phyloP scores from a whole-genome alignment of 2,329 filamentous ascomycete species.

The Fusarium falciforme region DNA sequence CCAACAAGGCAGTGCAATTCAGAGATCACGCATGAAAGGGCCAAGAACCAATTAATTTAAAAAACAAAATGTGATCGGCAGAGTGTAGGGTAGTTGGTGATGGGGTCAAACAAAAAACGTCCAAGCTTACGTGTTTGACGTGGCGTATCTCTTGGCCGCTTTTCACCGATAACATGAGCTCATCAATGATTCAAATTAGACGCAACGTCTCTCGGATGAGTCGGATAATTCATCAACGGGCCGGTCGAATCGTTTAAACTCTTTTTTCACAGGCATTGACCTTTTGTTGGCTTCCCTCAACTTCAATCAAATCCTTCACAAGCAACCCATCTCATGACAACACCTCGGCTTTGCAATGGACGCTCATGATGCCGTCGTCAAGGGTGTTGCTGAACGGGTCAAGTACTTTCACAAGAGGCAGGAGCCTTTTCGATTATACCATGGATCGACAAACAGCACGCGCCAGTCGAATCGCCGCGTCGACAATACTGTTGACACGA shows the following conservation, averaged over 20 bases:
- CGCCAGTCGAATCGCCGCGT: conserved; percentile 63
- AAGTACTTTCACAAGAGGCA: conserved; percentile 56
- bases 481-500: conserved; percentile 74
- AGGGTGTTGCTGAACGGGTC: conserved; percentile 56
- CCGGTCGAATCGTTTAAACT: background rate
- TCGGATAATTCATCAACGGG: conserved; percentile 9
- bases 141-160: conserved; percentile 18
- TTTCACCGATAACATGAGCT: conserved; percentile 2
- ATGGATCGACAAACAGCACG: conserved; percentile 83
- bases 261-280: background rate
- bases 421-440: conserved; percentile 77
- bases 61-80: conserved; percentile 7
- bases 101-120: conserved; percentile 20
- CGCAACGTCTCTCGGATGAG: conserved; percentile 21
- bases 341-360: conserved; percentile 49
- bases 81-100: conserved; percentile 24
- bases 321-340: background rate
- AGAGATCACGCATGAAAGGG: background rate
- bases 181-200: conserved; percentile 15
- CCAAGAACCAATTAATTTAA: background rate
- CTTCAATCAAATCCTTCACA: background rate
- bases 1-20: background rate
- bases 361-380: conserved; percentile 58
- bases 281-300: background rate
- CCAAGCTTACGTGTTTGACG: conserved; percentile 40